phyloP scores from a whole-genome alignment of 192 early-diverging fungal genomes.

The Chytriomyces sp. region DNA sequence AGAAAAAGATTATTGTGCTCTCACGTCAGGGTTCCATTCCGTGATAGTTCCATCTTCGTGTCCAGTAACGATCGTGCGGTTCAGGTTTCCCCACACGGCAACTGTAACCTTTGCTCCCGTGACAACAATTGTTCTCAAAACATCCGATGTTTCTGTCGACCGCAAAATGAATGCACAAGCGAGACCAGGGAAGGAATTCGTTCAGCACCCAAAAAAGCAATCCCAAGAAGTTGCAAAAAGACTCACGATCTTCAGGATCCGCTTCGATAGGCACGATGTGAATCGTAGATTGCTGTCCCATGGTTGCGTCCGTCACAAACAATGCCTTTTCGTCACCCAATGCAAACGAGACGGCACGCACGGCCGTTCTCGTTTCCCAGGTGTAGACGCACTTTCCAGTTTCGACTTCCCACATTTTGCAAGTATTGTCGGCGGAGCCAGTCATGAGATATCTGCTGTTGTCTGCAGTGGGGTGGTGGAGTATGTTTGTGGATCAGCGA shows the following conservation, averaged over 20 bases:
- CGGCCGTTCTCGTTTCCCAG: conserved; percentile 88
- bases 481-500: too few relatives aligned
- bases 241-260: conserved; percentile 64
- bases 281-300: conserved; percentile 89
- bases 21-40: conserved; percentile 84
- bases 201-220: not conserved
- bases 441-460: conserved; percentile 79
- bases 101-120: conserved; percentile 85
- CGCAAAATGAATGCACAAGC: not conserved
- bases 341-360: conserved; percentile 88
- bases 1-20: not conserved
- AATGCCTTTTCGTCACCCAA: conserved; percentile 87
- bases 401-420: conserved; percentile 89
- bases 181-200: not conserved
- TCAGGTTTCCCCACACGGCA: conserved; percentile 89
- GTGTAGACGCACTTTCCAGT: conserved; percentile 89
- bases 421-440: conserved; percentile 90
- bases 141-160: conserved; percentile 74
- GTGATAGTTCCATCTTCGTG: conserved; percentile 92
- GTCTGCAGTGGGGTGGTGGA: conserved; percentile 47
- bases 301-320: conserved; percentile 94
- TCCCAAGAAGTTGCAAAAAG: not conserved
- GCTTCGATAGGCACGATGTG: conserved; percentile 80
- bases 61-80: conserved; percentile 92
- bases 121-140: conserved; percentile 73